phyloP scores from a whole-genome alignment of 225 moss, liverwort and hornwort species.

The Sphagnum contortum region DNA sequence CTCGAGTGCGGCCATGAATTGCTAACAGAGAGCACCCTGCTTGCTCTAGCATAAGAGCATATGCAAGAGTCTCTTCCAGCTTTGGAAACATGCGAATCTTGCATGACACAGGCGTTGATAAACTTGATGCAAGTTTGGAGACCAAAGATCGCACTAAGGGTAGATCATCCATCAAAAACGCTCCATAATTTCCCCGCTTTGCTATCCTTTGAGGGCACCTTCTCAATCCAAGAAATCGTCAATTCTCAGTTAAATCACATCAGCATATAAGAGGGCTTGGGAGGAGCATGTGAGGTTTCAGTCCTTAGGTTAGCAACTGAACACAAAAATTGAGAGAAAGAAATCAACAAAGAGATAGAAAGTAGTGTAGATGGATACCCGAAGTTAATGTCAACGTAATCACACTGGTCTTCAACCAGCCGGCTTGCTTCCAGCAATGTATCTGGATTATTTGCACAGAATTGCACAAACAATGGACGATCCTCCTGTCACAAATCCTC shows the following conservation, averaged over 20 bases:
- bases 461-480: conserved; percentile 93
- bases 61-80: conserved; percentile 69
- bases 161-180: conserved; percentile 94
- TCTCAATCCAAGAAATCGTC: conserved; percentile 6
- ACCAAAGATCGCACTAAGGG: conserved; percentile 74
- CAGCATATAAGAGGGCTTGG: too few relatives aligned
- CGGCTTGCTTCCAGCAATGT: conserved; percentile 73
- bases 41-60: conserved; percentile 86
- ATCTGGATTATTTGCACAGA: conserved; percentile 97
- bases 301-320: too few relatives aligned
- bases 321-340: too few relatives aligned
- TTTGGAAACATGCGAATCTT: conserved; percentile 93
- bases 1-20: conserved; percentile 90
- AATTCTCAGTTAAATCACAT: too few relatives aligned
- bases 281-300: too few relatives aligned
- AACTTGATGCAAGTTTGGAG: conserved; percentile 51
- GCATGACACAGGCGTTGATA: conserved; percentile 81
- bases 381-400: conserved; percentile 92
- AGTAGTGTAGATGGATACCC: conserved; percentile 36
- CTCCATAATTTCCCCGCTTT: conserved; percentile 94
- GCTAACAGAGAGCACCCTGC: conserved; percentile 89
- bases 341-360: neutral
- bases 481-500: conserved; percentile 56
- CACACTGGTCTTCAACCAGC: conserved; percentile 73
- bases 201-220: conserved; percentile 99